Percentiles rank a stretch among this genome's conserved stretches.
These are phyloP conservation scores for Physaria fendleri DNA, from an alignment of 345 rosid species.

Conservation along the genomic window DNA sequence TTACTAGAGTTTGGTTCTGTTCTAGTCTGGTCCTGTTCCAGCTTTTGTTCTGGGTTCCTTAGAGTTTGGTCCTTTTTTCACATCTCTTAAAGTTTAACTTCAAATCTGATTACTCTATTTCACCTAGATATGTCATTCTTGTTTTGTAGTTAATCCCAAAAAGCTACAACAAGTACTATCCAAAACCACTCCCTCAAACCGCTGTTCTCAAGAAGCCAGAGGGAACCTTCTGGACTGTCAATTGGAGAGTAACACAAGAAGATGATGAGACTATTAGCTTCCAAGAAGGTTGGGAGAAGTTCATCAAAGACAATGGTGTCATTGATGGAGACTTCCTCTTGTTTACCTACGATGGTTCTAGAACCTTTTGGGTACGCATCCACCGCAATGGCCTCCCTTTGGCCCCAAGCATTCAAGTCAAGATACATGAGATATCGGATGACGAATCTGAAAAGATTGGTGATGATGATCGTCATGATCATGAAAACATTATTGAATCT, in stretches of 20 bases:
- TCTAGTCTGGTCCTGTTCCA: no score
- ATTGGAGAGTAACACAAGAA: slow-evolving; percentile 2
- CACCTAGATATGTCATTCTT: not conserved
- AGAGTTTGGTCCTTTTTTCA: no score
- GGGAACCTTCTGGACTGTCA: slow-evolving; percentile 17
- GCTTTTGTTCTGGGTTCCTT: no score
- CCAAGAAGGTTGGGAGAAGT: slow-evolving; percentile 20
- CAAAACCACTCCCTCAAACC: slow-evolving; percentile 17
- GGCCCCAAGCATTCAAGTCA: not conserved
- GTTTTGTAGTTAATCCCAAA: slow-evolving; percentile 13
- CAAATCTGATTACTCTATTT: no score
- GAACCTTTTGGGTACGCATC: slow-evolving; percentile 9
- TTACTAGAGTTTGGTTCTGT: no score
- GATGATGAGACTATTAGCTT: slow-evolving; percentile 2
- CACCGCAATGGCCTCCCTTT: not conserved
- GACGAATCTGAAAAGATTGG: not conserved
- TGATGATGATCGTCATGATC: not conserved
- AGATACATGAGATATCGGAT: slow-evolving; percentile 16
- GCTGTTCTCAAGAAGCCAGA: slow-evolving; percentile 18
- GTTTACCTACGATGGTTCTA: slow-evolving; percentile 15
- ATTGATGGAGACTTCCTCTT: not conserved
- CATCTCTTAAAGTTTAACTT: no score
- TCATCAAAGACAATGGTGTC: not conserved
- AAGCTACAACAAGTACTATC: slow-evolving; percentile 10
- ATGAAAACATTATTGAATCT: slow-evolving; percentile 8